These are phyloP conservation scores for Talaromyces proteolyticus DNA, from an alignment of 495 filamentous ascomycete genomes.

Conservation along the genomic window DNA sequence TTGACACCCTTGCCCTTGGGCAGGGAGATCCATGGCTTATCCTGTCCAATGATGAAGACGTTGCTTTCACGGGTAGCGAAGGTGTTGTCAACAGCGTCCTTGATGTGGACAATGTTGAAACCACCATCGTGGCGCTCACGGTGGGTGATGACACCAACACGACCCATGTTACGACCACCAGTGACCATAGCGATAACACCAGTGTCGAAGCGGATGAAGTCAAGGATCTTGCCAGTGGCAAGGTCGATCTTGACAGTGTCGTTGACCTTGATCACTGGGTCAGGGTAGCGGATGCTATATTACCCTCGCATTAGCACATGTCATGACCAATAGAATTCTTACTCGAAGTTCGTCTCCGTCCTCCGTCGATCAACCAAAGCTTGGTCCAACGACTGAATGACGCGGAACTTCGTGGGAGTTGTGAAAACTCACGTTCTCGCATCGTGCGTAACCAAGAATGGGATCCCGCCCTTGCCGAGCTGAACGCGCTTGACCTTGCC, in stretches of 20 bases:
- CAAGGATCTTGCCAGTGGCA: conserved; percentile 89
- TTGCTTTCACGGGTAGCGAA: conserved; percentile 98
- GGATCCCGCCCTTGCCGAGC: conserved; percentile 97
- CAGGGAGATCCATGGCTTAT: conserved; percentile 98
- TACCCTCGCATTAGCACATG: conserved; percentile 31
- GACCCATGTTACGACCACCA: conserved; percentile 99
- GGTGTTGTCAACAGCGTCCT: conserved; percentile 98
- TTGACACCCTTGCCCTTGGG: conserved; percentile 99
- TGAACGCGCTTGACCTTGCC: conserved; percentile 99
- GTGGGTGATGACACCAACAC: conserved; percentile 99
- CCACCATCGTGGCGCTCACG: conserved; percentile 99
- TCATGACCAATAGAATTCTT: conserved; percentile 21
- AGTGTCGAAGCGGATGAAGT: conserved; percentile 96
- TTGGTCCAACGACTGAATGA: conserved; percentile 99
- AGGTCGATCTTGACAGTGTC: conserved; percentile 99
- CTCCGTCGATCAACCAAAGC: conserved; percentile 75
- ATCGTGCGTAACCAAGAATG: conserved; percentile 99
- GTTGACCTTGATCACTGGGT: conserved; percentile 97
- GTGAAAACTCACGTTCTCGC: conserved; percentile 92
- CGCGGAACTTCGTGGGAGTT: conserved; percentile 59
- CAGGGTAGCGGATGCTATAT: conserved; percentile 93
- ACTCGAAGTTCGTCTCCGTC: conserved; percentile 33
- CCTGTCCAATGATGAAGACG: conserved; percentile 95
- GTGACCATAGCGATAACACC: conserved; percentile 96
- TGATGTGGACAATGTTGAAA: conserved; percentile 99